Base-by-base conservation (phyloP, 225 moss, liverwort and hornwort genomes). In the Straminergon stramineum region DNA sequence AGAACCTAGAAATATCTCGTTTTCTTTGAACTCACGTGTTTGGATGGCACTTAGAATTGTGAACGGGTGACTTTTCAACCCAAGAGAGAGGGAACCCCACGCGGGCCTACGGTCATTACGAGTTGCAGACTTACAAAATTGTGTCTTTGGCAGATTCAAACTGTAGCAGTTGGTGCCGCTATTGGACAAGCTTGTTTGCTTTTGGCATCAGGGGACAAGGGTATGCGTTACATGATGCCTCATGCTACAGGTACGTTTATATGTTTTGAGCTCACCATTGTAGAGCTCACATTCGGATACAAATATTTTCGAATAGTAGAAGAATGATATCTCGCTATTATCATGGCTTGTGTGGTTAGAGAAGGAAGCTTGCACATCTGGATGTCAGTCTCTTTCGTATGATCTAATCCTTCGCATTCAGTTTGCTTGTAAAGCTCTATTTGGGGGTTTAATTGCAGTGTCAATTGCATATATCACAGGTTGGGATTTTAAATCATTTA, bases 111-210 rank as follows among this genome's bases (percentile, higher is more conserved):
- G 61, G 62, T 88, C 80, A 53, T 79, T 60, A 45, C 41, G 60
- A 86, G 64, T 85, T 84, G 82, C 81, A 75, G 61, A 63, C 55
- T 92, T 69, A 90, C 58, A 83, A 52, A 81, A 37, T 77, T 82
- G 22, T 76, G 15, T 76, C 56, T 74, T 57, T 90, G 67, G 84
- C 95, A 99, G 99, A 99, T 99, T 84, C 99, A 99, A 95, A 99
- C 99, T 81, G 99, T 99, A 86, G 99, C 94, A 77, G 99, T 99
- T 90, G 99, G 99, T 89, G 99, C 99, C 64, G 97, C 99, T 78
- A 99, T 99, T 86, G 99, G 99, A 89, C 99, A 96, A 90, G 99
- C 99, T 71, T 99, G 99, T 92, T 93, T 99, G 91, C 99, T 99
- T 84, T 88, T 99, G 81, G 97, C 99, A 88, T 95, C 99, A 79